These are phyloP conservation scores for Dimocarpus longan DNA, from an alignment of 345 rosid genomes.

Conservation along the genomic window DNA sequence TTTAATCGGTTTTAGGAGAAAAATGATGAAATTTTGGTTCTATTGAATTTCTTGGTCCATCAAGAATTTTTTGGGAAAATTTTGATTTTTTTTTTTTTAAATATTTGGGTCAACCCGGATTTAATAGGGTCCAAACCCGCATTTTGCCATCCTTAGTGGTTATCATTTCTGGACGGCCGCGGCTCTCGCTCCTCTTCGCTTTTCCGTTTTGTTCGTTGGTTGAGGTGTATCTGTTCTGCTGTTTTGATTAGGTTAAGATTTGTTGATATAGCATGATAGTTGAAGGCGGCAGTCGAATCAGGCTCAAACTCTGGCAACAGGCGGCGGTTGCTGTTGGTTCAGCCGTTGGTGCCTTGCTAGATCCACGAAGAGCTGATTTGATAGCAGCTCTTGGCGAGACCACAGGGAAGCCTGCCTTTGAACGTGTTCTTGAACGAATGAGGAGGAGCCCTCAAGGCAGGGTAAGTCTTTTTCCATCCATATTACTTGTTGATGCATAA, in stretches of 20 bases:
- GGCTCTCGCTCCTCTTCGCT: too few relatives aligned
- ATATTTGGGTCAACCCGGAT: too few relatives aligned
- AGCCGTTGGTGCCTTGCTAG: conserved; percentile 66
- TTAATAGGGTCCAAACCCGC: too few relatives aligned
- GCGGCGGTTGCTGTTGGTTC: conserved; percentile 74
- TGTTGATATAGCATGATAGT: conserved; percentile 22
- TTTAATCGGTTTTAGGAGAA: too few relatives aligned
- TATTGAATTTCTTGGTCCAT: too few relatives aligned
- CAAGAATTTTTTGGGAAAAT: too few relatives aligned
- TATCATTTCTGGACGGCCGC: too few relatives aligned
- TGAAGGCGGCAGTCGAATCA: conserved; percentile 47
- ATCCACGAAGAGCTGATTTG: conserved; percentile 74
- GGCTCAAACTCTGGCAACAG: conserved; percentile 67
- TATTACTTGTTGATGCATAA: not conserved
- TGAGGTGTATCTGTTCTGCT: too few relatives aligned
- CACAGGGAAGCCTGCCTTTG: conserved; percentile 71
- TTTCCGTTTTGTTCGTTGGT: too few relatives aligned
- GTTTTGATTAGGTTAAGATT: not conserved
- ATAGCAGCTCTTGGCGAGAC: conserved; percentile 80
- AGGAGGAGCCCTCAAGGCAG: conserved; percentile 64
- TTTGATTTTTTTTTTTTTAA: too few relatives aligned
- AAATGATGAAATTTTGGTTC: too few relatives aligned
- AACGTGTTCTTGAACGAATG: conserved; percentile 69
- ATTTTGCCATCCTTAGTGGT: too few relatives aligned
- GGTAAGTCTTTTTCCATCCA: conserved; percentile 38